Evolutionary conservation across 176 grass and related monocot species (phyloP).

Genomic region (Lolium rigidum): DNA sequence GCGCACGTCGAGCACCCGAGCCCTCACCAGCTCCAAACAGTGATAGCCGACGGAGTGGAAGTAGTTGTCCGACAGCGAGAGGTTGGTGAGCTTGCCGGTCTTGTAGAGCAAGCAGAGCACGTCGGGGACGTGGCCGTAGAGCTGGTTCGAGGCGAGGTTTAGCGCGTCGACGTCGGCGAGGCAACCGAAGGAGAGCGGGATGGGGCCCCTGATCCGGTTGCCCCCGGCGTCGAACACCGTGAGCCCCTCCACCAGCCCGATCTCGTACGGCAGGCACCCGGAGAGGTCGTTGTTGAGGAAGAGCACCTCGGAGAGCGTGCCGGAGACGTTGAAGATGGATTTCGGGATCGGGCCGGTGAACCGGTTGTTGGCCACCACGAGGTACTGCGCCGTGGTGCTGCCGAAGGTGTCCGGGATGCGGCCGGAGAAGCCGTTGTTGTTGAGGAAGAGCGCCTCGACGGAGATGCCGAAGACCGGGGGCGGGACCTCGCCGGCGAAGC

Average conservation of each 20-base stretch:
- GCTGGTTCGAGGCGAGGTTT: constrained; percentile 69
- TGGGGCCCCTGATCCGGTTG: constrained; percentile 65
- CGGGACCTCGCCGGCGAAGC: constrained; percentile 51
- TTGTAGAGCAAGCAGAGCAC: constrained; percentile 64
- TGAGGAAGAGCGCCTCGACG: constrained; percentile 75
- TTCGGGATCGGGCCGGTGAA: constrained; percentile 66
- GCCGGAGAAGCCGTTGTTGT: constrained; percentile 74
- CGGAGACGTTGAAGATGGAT: constrained; percentile 64
- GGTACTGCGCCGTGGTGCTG: constrained; percentile 57
- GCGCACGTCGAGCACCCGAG: constrained; percentile 64
- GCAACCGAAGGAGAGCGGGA: constrained; percentile 86
- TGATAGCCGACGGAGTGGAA: constrained; percentile 63
- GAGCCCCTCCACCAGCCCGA: constrained; percentile 59
- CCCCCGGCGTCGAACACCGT: constrained; percentile 70
- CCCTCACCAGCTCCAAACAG: constrained; percentile 60
- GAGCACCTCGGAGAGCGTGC: constrained; percentile 64
- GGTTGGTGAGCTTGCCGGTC: constrained; percentile 62
- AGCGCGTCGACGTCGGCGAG: constrained; percentile 58
- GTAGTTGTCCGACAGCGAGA: constrained; percentile 81
- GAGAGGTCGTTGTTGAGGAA: constrained; percentile 84
- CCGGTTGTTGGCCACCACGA: constrained; percentile 80
- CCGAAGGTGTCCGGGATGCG: constrained; percentile 61
- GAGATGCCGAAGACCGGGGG: constrained; percentile 48
- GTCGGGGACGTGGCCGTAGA: constrained; percentile 78
- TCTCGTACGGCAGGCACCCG: constrained; percentile 80